A percentile compares a stretch with the other conserved stretches of the same genome.
These are phyloP conservation scores for Gossypium arboreum DNA, from an alignment of 345 rosid species.

Conservation along the genomic window DNA sequence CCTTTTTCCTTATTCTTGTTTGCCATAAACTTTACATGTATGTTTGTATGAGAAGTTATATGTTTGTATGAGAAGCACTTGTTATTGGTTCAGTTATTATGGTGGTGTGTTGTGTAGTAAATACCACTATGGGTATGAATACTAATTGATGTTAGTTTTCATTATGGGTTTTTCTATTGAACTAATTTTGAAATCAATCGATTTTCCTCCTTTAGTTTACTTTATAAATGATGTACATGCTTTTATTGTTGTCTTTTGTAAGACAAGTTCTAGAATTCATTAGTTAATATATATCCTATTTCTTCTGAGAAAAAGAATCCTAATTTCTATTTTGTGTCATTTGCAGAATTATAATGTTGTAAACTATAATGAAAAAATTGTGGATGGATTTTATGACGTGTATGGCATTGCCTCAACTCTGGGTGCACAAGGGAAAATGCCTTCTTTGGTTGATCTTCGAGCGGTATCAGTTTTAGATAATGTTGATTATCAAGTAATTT, in stretches of 20 bases:
- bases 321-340: background rate
- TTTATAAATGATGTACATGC: background rate
- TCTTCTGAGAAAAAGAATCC: background rate
- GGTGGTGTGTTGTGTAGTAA: background rate
- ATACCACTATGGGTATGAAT: background rate
- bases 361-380: conserved; percentile 74
- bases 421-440: conserved; percentile 66
- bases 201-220: background rate
- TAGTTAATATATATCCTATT: background rate
- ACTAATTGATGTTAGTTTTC: background rate
- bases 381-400: conserved; percentile 89
- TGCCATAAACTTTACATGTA: background rate
- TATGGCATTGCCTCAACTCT: conserved; percentile 62
- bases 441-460: conserved; percentile 78
- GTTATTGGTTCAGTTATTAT: background rate
- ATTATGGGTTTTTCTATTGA: background rate
- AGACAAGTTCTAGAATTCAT: background rate
- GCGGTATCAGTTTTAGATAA: conserved; percentile 56
- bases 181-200: background rate
- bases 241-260: background rate
- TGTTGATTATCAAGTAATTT: conserved; percentile 69
- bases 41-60: background rate
- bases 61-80: background rate
- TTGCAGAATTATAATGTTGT: conserved; percentile 77
- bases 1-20: background rate